These are phyloP conservation scores for Phlebiopsis gigantea DNA, from an alignment of 768 basidiomycete genomes.

Conservation along the genomic window DNA sequence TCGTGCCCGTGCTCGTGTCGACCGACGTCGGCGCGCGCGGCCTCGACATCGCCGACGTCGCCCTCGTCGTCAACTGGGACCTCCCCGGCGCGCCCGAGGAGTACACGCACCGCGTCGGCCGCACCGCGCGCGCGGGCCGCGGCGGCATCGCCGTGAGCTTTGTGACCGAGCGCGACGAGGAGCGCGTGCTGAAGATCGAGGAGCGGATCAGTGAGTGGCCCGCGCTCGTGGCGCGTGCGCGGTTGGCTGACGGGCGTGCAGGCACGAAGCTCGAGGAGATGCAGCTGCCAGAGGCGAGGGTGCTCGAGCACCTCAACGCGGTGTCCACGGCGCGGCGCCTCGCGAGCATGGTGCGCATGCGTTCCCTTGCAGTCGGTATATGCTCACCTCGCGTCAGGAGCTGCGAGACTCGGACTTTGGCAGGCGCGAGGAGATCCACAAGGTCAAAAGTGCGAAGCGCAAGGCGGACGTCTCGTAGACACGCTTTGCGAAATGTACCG, in stretches of 20 bases:
- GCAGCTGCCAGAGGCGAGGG: conserved; percentile 69
- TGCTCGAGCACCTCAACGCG: conserved; percentile 77
- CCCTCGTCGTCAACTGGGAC: conserved; percentile 97
- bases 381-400: conserved; percentile 40
- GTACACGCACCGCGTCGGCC: conserved; percentile 93
- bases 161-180: conserved; percentile 91
- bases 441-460: conserved; percentile 44
- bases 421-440: conserved; percentile 78
- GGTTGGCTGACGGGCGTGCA: conserved; percentile 24
- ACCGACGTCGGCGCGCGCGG: conserved; percentile 96
- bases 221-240: no score
- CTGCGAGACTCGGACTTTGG: conserved; percentile 89
- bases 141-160: conserved; percentile 91
- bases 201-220: conserved; percentile 69
- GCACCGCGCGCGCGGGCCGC: conserved; percentile 87
- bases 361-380: conserved; percentile 22
- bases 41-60: conserved; percentile 93
- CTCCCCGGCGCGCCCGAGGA: conserved; percentile 86
- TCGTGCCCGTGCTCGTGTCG: conserved; percentile 87
- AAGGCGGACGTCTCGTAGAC: conserved; percentile 18
- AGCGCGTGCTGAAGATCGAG: conserved; percentile 78
- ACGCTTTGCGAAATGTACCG: neutral
- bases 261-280: conserved; percentile 76
- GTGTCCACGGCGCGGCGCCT: conserved; percentile 93
- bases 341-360: conserved; percentile 68